Base-by-base conservation (phyloP, 2,329 filamentous ascomycete genomes). In the Aspergillus vadensis region DNA sequence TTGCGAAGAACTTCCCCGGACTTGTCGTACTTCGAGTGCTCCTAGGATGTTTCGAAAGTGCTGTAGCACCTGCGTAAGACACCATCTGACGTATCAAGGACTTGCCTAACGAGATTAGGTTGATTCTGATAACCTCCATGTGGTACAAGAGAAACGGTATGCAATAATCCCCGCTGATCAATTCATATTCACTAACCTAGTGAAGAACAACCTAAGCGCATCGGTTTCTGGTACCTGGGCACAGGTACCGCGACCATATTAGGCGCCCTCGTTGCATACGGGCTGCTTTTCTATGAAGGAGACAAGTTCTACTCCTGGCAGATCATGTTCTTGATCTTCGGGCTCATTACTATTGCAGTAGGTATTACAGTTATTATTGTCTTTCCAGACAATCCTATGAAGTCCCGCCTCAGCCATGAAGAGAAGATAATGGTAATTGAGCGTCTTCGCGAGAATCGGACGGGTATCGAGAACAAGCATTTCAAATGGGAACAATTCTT, bases 201-300 rank as follows among this genome's bases (percentile, higher is more conserved):
- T 54, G 70, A 74, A 63, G 85, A 88, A 68, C 86, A 88, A 71
- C 84, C 85, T 0, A 73, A 83, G 23, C 79, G 86, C 0, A 81
- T 87, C 12, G 84, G 84, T 0, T 81, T 82, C 44, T 89, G 86
- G 86, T 88, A 88, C 63, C 77, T 83, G 4, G 85, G 83, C 0
- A 87, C 82, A 32, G 84, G 84, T 0, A 69, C 80, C 0, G 82
- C 82, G 1, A 83, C 80, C 9, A 85, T 87, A 55, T 71, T 85
- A 30, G 85, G 83, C 0, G 82, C 81, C 0, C 75, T 81, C 2
- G 72, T 85, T n/a, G 83, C 85, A 0, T 85, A 79, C 59, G 83
- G 82, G 0, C 75, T 86, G n/a, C 82, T 82, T 3, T 81, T 84
- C 56, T 82, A 85, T 56, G 65, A 76, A 7, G 71, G 67, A 14